phyloP scores from a whole-genome alignment of 768 basidiomycete genomes.

The Lactarius sanguifluus region DNA sequence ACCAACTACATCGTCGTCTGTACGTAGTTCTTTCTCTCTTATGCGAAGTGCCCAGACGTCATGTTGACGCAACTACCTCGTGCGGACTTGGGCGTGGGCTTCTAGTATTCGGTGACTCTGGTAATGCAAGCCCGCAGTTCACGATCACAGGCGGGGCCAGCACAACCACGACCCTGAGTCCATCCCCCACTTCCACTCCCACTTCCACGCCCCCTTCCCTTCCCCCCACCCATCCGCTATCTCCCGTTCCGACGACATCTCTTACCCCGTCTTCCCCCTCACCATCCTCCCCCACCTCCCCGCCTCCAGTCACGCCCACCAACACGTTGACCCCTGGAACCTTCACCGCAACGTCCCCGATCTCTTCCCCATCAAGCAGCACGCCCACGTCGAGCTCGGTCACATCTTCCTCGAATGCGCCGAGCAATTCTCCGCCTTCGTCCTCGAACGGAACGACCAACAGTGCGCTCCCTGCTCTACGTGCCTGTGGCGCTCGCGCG shows the following conservation, averaged over 20 bases:
- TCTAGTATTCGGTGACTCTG: slow-evolving; percentile 51
- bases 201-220: background rate
- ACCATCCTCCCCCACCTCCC: background rate
- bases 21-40: slow-evolving; percentile 34
- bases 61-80: background rate
- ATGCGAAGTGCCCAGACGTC: background rate
- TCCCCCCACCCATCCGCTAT: background rate
- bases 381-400: background rate
- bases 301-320: background rate
- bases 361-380: background rate
- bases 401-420: background rate
- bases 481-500: background rate
- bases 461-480: background rate
- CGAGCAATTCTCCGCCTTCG: background rate
- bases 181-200: background rate
- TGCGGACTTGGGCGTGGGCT: background rate
- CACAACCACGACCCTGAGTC: background rate
- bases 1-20: slow-evolving; percentile 43
- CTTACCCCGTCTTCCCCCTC: background rate
- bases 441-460: background rate
- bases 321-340: background rate
- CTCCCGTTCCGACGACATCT: background rate
- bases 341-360: background rate
- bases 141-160: slow-evolving; percentile 32
- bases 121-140: slow-evolving; percentile 44